Evolutionary conservation across 2,329 filamentous ascomycete species (phyloP), one percentile per base, ranked within the genome.

Genomic region (Magnaporthiopsis poae): DNA sequence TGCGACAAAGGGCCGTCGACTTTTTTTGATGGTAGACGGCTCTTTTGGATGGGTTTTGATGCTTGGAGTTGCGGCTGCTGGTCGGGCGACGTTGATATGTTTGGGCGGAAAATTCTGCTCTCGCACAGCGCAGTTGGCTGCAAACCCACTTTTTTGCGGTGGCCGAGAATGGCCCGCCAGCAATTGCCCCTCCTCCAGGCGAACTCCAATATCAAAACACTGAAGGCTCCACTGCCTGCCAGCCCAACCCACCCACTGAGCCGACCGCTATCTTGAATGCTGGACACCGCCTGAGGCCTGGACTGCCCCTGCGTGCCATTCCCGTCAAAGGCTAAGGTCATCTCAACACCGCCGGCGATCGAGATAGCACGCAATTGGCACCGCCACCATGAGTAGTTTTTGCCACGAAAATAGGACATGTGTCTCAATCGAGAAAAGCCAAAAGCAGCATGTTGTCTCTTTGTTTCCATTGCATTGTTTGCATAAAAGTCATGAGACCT

Each of bases 31-130:
- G 78, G 75, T 80, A 80, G 80, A 77, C 68, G 75, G 76, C 74
- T 71, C 78, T 78, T 76, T 77, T 80, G 77, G 80, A 79, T 76
- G 77, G 76, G 76, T 85, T 83, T 82, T 78, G 84, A 86, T 85
- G 82, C 75, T 71, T 73, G 74, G 81, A 80, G 72, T 78, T 62
- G 70, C 79, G 73, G 73, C 75, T 72, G 72, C 73, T 77, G 73
- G 81, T 83, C 81, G 81, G 78, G 79, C 84, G 82, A 82, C 81
- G 82, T 84, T 84, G 81, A 77, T 61, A 80, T 79, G 79, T 80
- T 83, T 80, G 79, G 80, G 76, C 80, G 80, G 80, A 84, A 84
- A 80, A 83, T 83, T 83, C 83, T 80, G 76, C 79, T 77, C 68
- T 68, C 68, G 69, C 70, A 68, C 52, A n/a, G 46, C 64, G 39